Percentiles rank a stretch among this genome's conserved stretches.
phyloP scores from a whole-genome alignment of 1,284 basidiomycete genomes.

The Sanghuangporus baumii region DNA sequence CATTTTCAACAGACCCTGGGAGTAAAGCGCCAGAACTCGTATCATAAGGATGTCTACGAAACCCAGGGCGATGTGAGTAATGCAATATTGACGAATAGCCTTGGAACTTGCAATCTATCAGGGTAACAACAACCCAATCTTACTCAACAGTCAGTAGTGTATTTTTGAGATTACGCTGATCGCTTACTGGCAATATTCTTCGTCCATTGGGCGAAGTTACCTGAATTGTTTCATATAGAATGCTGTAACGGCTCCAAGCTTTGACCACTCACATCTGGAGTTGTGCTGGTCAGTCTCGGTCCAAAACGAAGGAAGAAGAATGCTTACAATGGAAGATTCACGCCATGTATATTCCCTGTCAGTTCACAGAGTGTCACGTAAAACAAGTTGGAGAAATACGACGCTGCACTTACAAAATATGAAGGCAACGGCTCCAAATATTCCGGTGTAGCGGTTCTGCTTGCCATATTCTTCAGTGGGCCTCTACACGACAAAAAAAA shows the following conservation, averaged over 20 bases:
- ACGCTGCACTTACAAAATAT: background rate
- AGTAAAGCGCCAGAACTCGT: slow-evolving; percentile 1
- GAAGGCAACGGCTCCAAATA: background rate
- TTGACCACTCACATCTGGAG: background rate
- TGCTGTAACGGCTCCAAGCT: background rate
- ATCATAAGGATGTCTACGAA: background rate
- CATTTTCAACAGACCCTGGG: too few relatives aligned
- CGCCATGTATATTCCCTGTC: too few relatives aligned
- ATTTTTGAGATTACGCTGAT: background rate
- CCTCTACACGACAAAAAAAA: too few relatives aligned
- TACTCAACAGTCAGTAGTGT: background rate
- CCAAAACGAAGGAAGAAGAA: background rate
- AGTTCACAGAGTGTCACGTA: too few relatives aligned
- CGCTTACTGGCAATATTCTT: background rate
- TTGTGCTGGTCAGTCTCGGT: background rate
- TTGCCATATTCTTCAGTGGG: background rate
- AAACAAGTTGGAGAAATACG: background rate
- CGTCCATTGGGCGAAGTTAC: background rate
- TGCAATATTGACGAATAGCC: background rate
- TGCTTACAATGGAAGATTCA: too few relatives aligned
- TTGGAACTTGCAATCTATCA: background rate
- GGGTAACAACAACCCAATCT: background rate
- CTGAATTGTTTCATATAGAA: background rate
- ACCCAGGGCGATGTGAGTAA: background rate
- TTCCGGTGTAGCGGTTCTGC: slow-evolving; percentile 4